Percentiles rank a stretch among this genome's conserved stretches.
Evolutionary conservation across 495 filamentous ascomycete species (phyloP).

Genomic region (Hypomontagnella submonticulosa): DNA sequence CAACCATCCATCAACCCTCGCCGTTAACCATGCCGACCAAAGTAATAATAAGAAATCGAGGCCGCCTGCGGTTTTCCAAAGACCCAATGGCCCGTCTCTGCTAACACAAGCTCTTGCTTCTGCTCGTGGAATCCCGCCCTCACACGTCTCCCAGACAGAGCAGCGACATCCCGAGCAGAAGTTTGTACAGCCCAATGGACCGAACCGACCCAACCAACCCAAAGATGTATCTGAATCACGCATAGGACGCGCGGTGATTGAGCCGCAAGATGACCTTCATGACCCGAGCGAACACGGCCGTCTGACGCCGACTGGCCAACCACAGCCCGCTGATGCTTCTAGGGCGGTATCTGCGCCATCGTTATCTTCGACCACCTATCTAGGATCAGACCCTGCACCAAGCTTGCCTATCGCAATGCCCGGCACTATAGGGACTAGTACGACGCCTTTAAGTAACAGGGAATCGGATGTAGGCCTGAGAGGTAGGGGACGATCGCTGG

Average conservation of each 20-base stretch:
- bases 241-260: constrained; percentile 37
- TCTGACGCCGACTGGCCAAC: constrained; percentile 47
- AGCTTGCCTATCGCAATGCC: constrained; percentile 38
- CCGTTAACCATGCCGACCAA: constrained; percentile 51
- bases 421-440: constrained; percentile 42
- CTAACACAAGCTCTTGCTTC: constrained; percentile 64
- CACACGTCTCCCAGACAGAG: constrained; percentile 36
- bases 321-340: constrained; percentile 30
- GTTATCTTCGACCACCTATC: constrained; percentile 24
- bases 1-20: constrained; percentile 41
- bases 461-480: constrained; percentile 46
- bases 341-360: constrained; percentile 39
- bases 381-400: constrained; percentile 11
- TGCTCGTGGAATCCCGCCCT: constrained; percentile 59
- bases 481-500: constrained; percentile 52
- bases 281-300: constrained; percentile 44
- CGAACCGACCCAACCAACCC: constrained; percentile 23
- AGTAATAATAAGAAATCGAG: constrained; percentile 57
- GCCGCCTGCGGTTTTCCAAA: constrained; percentile 52
- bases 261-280: constrained; percentile 48
- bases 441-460: constrained; percentile 52
- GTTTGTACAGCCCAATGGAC: constrained; percentile 35
- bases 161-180: constrained; percentile 45
- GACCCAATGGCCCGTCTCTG: constrained; percentile 58
- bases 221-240: constrained; percentile 36